Conservation (phyloP, 169 alveolate species). For the Hammondia hammondi region DNA sequence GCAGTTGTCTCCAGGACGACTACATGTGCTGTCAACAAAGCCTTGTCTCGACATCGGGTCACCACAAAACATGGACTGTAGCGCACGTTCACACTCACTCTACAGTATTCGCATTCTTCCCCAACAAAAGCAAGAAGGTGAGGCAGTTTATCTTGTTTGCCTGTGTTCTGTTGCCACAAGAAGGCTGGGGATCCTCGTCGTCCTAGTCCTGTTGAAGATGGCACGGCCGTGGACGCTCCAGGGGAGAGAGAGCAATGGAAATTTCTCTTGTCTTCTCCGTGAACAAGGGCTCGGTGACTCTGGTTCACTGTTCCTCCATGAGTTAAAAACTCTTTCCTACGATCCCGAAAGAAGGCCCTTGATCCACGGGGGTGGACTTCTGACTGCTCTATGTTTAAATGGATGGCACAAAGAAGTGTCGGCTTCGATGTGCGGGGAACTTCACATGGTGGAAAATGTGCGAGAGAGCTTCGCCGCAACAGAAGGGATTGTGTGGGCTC, state of each 20-base stretch:
- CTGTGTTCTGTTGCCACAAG: background rate
- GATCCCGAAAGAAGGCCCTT: background rate
- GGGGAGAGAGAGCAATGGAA: no score
- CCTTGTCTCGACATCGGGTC: no score
- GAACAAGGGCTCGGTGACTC: background rate
- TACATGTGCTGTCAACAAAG: no score
- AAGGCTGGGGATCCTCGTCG: background rate
- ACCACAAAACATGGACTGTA: no score
- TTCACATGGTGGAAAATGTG: no score
- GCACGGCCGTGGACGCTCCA: background rate
- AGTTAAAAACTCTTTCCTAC: background rate
- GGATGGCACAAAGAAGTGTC: no score
- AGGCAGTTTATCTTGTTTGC: background rate
- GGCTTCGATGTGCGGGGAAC: no score
- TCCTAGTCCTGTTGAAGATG: background rate
- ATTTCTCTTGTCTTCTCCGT: background rate
- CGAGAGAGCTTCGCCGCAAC: no score
- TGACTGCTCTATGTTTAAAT: no score
- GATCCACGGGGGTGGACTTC: background rate
- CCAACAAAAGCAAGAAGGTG: conserved; percentile 31
- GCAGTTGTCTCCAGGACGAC: no score
- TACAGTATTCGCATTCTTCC: conserved; percentile 16
- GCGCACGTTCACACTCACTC: background rate
- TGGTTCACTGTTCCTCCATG: background rate
- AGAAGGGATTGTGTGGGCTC: no score